phyloP scores from a whole-genome alignment of 129 eudicot genomes.

The Tagetes erecta region DNA sequence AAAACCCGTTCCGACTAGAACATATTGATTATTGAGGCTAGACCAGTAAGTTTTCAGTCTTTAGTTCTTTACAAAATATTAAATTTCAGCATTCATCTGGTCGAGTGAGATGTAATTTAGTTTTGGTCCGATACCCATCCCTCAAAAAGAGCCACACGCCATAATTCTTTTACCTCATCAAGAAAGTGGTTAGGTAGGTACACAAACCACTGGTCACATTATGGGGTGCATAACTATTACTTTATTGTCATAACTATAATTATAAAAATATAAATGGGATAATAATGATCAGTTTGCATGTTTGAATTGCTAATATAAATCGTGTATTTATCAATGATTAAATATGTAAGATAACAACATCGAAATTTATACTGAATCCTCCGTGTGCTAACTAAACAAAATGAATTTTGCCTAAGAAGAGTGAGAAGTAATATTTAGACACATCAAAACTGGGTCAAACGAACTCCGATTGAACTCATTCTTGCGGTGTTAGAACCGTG shows the following conservation, averaged over 20 bases:
- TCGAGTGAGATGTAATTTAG: too few species aligned
- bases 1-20: background rate
- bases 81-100: too few species aligned
- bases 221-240: background rate
- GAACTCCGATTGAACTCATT: too few species aligned
- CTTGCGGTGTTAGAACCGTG: too few species aligned
- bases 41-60: too few species aligned
- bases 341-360: too few species aligned
- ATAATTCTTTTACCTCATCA: background rate
- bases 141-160: background rate
- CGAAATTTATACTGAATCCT: background rate
- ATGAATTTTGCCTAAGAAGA: too few species aligned
- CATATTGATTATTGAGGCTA: too few species aligned
- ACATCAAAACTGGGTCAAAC: too few species aligned
- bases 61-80: background rate
- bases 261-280: background rate
- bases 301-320: background rate
- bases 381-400: too few species aligned
- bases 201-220: background rate
- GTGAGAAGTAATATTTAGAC: too few species aligned
- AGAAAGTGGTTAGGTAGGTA: conserved; percentile 9
- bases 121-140: background rate
- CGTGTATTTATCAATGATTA: background rate
- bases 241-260: background rate
- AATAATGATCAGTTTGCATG: background rate